Percentiles rank a stretch among this genome's conserved stretches.
These are phyloP conservation scores for Amanita pallidorosea DNA, from an alignment of 768 basidiomycete species.

Conservation along the genomic window DNA sequence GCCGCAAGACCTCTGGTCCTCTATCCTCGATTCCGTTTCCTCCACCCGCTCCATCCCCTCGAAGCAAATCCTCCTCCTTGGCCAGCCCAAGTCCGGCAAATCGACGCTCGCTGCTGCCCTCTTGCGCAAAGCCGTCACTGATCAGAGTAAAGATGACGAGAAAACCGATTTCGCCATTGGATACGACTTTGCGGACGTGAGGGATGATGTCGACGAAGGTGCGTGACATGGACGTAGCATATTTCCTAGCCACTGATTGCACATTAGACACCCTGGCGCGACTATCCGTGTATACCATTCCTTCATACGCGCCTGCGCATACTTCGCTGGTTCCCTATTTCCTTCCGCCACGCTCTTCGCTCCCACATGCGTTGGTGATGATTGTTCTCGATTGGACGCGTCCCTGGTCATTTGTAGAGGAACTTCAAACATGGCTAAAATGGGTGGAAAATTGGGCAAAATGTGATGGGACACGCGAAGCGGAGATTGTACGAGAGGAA, in stretches of 20 bases:
- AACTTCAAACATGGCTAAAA: slow-evolving; percentile 73
- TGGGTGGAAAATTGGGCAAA: slow-evolving; percentile 82
- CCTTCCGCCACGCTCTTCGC: slow-evolving; percentile 54
- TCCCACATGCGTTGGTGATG: slow-evolving; percentile 68
- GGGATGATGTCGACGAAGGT: slow-evolving; percentile 95
- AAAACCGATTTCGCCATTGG: slow-evolving; percentile 76
- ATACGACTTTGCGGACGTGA: slow-evolving; percentile 85
- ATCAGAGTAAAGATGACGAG: slow-evolving; percentile 48
- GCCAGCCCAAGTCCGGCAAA: slow-evolving; percentile 71
- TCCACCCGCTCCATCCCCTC: slow-evolving; percentile 72
- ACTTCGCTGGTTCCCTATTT: slow-evolving; percentile 68
- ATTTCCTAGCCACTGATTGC: slow-evolving; percentile 2
- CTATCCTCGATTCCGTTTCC: slow-evolving; percentile 83
- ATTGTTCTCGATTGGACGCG: slow-evolving; percentile 93
- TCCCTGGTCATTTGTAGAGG: slow-evolving; percentile 84
- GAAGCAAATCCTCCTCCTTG: slow-evolving; percentile 81
- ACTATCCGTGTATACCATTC: slow-evolving; percentile 85
- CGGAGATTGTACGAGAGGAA: slow-evolving; percentile 71
- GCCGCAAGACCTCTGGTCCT: slow-evolving; percentile 83
- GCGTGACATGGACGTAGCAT: slow-evolving; percentile 13
- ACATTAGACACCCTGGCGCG: slow-evolving; percentile 74
- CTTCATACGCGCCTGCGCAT: slow-evolving; percentile 65
- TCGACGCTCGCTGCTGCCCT: slow-evolving; percentile 63
- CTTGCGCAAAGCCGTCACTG: slow-evolving; percentile 51
- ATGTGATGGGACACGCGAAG: slow-evolving; percentile 57